These are phyloP conservation scores for Amylocarpus encephaloides DNA, from an alignment of 2,329 filamentous ascomycete genomes.

Conservation along the genomic window DNA sequence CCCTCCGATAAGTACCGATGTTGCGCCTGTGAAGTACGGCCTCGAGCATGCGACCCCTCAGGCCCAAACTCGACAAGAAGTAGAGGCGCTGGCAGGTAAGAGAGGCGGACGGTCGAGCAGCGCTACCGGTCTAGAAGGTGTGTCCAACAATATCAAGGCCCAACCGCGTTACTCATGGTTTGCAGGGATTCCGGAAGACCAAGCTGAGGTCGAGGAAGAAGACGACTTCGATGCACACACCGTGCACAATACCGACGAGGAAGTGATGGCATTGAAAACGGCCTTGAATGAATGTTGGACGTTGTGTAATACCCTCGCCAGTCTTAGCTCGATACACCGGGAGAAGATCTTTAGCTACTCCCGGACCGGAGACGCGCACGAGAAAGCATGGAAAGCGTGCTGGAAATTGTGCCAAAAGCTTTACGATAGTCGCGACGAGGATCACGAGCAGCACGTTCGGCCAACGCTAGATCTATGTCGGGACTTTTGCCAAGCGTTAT, in stretches of 20 bases:
- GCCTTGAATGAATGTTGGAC: slow-evolving; percentile 90
- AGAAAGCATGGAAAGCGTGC: slow-evolving; percentile 87
- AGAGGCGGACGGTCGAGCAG: slow-evolving; percentile 56
- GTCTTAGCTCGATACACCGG: slow-evolving; percentile 75
- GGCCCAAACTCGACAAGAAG: slow-evolving; percentile 75
- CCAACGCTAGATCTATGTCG: slow-evolving; percentile 80
- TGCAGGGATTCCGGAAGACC: slow-evolving; percentile 34
- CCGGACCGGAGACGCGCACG: slow-evolving; percentile 68
- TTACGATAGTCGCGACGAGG: slow-evolving; percentile 73
- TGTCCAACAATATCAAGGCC: slow-evolving; percentile 23
- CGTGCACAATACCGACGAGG: slow-evolving; percentile 44
- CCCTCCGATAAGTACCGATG: slow-evolving; percentile 69
- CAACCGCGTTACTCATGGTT: slow-evolving; percentile 23
- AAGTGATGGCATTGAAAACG: slow-evolving; percentile 62
- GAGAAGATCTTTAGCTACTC: slow-evolving; percentile 72
- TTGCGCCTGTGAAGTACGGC: slow-evolving; percentile 60
- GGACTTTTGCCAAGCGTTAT: slow-evolving; percentile 86
- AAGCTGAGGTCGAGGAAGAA: slow-evolving; percentile 47
- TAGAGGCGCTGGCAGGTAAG: slow-evolving; percentile 47
- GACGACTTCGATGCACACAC: slow-evolving; percentile 41
- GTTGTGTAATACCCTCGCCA: slow-evolving; percentile 83
- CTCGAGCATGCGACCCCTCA: slow-evolving; percentile 68
- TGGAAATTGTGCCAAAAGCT: slow-evolving; percentile 89
- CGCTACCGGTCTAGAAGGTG: slow-evolving; percentile 73
- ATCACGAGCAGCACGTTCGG: slow-evolving; percentile 60